Evolutionary conservation across 1,284 basidiomycete species (phyloP).

Genomic region (Athelia psychrophila): DNA sequence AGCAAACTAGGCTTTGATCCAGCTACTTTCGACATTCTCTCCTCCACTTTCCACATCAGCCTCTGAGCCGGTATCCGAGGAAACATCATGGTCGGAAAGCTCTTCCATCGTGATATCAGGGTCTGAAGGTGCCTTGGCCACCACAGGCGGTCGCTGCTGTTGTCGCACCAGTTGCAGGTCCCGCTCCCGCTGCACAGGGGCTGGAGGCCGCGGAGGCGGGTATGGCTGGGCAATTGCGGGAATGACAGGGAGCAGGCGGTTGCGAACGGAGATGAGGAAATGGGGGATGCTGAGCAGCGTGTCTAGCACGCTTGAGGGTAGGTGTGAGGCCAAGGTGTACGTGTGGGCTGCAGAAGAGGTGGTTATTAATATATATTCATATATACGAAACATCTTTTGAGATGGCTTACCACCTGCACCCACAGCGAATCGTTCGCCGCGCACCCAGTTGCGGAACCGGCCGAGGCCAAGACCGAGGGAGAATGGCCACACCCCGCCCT

Average conservation of each 20-base stretch:
- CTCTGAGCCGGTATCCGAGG: constrained; percentile 52
- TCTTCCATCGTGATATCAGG: constrained; percentile 1
- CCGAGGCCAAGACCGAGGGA: constrained; percentile 44
- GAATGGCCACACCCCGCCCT: constrained; percentile 34
- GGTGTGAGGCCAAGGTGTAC: constrained; percentile 62
- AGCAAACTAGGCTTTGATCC: constrained; percentile 53
- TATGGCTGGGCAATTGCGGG: constrained; percentile 30
- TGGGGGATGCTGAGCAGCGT: constrained; percentile 63
- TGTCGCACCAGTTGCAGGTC: constrained; percentile 4
- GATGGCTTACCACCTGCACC: constrained; percentile 67
- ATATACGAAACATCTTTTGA: not conserved
- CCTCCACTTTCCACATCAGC: constrained; percentile 63
- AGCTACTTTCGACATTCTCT: constrained; percentile 52
- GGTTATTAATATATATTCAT: not conserved
- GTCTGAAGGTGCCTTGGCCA: constrained; percentile 4
- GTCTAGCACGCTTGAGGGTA: constrained; percentile 68
- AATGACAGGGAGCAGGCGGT: constrained; percentile 50
- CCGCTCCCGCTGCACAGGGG: constrained; percentile 15
- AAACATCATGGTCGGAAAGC: constrained; percentile 21
- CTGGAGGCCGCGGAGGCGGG: constrained; percentile 18
- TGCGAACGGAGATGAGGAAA: constrained; percentile 57
- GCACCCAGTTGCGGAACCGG: constrained; percentile 47
- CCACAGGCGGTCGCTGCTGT: no score
- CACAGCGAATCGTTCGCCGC: constrained; percentile 62
- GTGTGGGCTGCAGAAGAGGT: constrained; percentile 46